phyloP scores from a whole-genome alignment of 139 green algal genomes.

The Haematococcus lacustris region DNA sequence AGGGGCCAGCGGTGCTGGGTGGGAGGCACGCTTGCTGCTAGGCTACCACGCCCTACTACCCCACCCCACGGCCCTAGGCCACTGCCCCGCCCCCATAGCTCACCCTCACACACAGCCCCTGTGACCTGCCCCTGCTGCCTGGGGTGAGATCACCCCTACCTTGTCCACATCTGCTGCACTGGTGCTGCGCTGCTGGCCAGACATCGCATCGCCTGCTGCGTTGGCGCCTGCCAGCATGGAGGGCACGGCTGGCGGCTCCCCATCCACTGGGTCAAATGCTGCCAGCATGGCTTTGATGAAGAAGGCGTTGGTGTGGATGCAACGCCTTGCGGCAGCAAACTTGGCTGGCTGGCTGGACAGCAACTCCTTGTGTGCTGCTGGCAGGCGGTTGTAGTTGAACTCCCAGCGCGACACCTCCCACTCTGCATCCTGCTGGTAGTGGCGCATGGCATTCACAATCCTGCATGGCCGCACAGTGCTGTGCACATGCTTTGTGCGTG shows the following conservation, averaged over 20 bases:
- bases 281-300: conserved; percentile 54
- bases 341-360: conserved; percentile 40
- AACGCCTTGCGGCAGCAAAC: conserved; percentile 21
- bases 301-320: conserved; percentile 52
- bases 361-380: conserved; percentile 36
- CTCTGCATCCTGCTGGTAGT: conserved; percentile 47
- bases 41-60: no score
- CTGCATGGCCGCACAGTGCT: conserved; percentile 19
- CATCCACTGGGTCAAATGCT: conserved; percentile 19
- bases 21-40: no score
- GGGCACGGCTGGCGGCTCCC: background rate
- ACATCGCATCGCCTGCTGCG: background rate
- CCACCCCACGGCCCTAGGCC: no score
- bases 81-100: no score
- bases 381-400: conserved; percentile 48
- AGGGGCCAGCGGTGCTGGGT: no score
- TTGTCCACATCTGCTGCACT: conserved; percentile 15
- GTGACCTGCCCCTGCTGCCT: no score
- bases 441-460: conserved; percentile 61
- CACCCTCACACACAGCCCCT: no score
- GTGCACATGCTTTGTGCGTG: background rate
- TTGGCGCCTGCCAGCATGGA: background rate
- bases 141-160: background rate
- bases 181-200: background rate
- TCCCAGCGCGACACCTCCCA: conserved; percentile 71